Conservation (phyloP, 352 stramenopile species). For the Phytophthora megakarya region DNA sequence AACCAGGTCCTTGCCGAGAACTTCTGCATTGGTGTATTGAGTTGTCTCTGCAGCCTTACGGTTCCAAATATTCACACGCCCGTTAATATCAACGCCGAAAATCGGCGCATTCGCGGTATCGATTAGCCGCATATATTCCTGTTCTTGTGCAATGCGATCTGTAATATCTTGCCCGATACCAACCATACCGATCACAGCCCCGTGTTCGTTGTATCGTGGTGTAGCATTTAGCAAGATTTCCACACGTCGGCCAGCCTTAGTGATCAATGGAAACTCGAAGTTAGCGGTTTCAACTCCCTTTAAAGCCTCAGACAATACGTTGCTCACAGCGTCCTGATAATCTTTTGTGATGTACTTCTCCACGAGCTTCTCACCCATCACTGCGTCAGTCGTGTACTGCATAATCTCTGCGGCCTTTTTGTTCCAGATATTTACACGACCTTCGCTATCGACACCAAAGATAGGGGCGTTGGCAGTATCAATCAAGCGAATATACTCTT, state of each 20-base stretch:
- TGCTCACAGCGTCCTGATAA: constrained; percentile 18
- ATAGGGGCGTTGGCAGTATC: constrained; percentile 46
- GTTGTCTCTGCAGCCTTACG: constrained; percentile 2
- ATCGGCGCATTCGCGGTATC: constrained; percentile 19
- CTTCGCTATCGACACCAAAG: constrained; percentile 74
- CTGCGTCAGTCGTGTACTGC: constrained; percentile 48
- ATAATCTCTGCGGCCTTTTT: constrained; percentile 55
- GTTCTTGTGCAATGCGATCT: constrained; percentile 19
- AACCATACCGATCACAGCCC: constrained; percentile 22
- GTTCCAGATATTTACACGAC: constrained; percentile 66
- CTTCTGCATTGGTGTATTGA: constrained; percentile 48
- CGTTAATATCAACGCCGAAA: constrained; percentile 14
- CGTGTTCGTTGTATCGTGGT: constrained; percentile 22
- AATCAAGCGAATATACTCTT: constrained; percentile 34
- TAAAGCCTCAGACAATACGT: constrained; percentile 21
- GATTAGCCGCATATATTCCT: constrained; percentile 23
- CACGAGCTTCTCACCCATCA: constrained; percentile 48
- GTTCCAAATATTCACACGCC: constrained; percentile 24
- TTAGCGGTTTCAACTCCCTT: constrained; percentile 41
- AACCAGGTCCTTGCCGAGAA: constrained; percentile 40
- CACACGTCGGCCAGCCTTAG: constrained; percentile 17
- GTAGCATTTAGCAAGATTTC: constrained; percentile 27
- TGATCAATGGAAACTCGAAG: constrained; percentile 35
- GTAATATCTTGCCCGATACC: constrained; percentile 26
- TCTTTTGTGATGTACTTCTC: constrained; percentile 32